Evolutionary conservation across 2,329 filamentous ascomycete species (phyloP).

Genomic region (Berkeleyomyces basicola): DNA sequence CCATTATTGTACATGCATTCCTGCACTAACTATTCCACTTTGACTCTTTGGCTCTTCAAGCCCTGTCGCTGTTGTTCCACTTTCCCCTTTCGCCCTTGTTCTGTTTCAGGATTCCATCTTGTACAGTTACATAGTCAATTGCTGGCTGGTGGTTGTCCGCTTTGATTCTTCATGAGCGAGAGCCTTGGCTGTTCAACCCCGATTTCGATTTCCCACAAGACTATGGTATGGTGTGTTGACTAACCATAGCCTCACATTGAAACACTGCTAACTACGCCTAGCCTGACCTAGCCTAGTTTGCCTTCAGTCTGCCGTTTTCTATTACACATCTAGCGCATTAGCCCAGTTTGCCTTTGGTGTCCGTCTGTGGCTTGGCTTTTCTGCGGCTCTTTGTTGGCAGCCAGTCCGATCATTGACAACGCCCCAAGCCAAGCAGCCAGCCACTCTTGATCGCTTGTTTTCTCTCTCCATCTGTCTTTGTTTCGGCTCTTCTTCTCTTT

Average conservation of each 20-base stretch:
- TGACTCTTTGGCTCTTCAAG: background rate
- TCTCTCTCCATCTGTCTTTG: background rate
- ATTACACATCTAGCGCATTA: background rate
- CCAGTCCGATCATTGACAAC: background rate
- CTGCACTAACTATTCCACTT: background rate
- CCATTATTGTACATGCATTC: background rate
- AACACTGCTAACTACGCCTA: background rate
- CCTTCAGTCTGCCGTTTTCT: too few relatives aligned
- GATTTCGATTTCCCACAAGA: background rate
- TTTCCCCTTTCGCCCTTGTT: background rate
- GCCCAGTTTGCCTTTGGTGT: background rate
- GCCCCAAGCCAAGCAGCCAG: background rate
- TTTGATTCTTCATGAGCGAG: background rate
- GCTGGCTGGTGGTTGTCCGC: background rate
- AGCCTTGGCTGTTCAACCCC: background rate
- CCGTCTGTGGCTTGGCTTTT: background rate
- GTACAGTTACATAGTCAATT: background rate
- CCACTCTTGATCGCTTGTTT: background rate
- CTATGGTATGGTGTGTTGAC: background rate
- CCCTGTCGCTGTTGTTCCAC: background rate
- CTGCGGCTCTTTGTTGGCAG: background rate
- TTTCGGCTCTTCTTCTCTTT: background rate
- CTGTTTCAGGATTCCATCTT: background rate
- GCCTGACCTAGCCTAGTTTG: background rate
- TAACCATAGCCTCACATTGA: background rate